phyloP scores from a whole-genome alignment of 495 filamentous ascomycete species.

The Venustampulla echinocandica region DNA sequence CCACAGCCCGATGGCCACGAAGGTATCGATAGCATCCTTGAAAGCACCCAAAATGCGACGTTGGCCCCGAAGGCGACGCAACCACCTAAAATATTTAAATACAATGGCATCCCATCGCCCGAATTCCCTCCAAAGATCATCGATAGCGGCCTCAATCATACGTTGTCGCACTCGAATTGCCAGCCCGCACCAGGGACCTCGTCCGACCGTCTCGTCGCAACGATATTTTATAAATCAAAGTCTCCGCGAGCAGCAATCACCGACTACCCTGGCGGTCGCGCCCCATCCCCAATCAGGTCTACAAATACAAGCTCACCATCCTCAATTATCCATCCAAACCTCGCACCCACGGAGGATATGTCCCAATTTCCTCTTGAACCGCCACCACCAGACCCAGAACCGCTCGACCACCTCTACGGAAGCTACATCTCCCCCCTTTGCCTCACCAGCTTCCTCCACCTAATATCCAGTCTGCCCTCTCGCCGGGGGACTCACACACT shows the following conservation, averaged over 20 bases:
- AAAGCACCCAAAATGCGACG: conserved; percentile 22
- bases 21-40: conserved; percentile 46
- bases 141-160: conserved; percentile 47
- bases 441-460: conserved; percentile 73
- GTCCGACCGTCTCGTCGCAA: conserved; percentile 49
- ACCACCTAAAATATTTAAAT: conserved; percentile 30
- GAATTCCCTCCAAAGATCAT: conserved; percentile 39
- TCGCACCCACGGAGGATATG: conserved; percentile 57
- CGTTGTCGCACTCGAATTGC: conserved; percentile 48
- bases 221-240: conserved; percentile 57
- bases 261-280: conserved; percentile 20
- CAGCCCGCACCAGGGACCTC: conserved; percentile 33
- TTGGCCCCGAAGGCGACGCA: conserved; percentile 3
- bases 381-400: conserved; percentile 52
- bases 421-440: conserved; percentile 69
- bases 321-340: conserved; percentile 36
- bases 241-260: conserved; percentile 27
- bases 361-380: conserved; percentile 66
- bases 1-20: conserved; percentile 42
- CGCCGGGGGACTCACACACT: conserved; percentile 45
- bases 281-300: conserved; percentile 21
- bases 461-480: conserved; percentile 58
- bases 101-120: conserved; percentile 43
- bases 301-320: too few relatives aligned
- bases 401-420: conserved; percentile 69